phyloP scores from a whole-genome alignment of 192 early-diverging fungal species.

The Lunasporangiospora selenospora region DNA sequence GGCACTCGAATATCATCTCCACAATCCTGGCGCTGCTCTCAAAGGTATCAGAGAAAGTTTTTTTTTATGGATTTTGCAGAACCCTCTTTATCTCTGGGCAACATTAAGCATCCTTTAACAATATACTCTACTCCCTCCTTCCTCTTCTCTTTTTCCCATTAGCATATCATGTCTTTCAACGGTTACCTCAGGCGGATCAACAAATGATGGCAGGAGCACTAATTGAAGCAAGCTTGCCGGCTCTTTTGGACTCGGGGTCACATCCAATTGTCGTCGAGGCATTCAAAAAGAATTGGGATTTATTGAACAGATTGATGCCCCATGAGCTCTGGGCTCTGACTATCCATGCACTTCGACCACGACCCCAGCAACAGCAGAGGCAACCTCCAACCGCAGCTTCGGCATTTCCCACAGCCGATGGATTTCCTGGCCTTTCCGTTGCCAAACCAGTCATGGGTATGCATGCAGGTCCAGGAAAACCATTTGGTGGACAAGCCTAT shows the following conservation, averaged over 20 bases:
- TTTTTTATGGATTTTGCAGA: neutral
- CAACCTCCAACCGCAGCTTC: neutral
- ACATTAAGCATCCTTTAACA: neutral
- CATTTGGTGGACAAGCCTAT: no score
- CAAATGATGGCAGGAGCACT: slow-evolving; percentile 15
- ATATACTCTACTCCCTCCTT: neutral
- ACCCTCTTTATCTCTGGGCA: neutral
- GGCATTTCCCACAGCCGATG: neutral
- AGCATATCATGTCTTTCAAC: slow-evolving; percentile 38
- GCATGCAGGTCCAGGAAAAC: no score
- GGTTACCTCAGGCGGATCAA: slow-evolving; percentile 15
- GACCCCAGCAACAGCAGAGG: no score
- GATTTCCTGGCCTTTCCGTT: neutral
- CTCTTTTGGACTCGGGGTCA: slow-evolving; percentile 22
- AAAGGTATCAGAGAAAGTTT: slow-evolving; percentile 14
- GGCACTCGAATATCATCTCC: slow-evolving; percentile 13
- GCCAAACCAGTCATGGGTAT: neutral
- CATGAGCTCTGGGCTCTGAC: slow-evolving; percentile 44
- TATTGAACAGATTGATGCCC: slow-evolving; percentile 40
- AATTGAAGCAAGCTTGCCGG: slow-evolving; percentile 27
- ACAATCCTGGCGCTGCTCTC: slow-evolving; percentile 22
- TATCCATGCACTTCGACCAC: slow-evolving; percentile 17
- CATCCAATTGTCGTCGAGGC: slow-evolving; percentile 27
- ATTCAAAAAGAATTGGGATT: slow-evolving; percentile 48
- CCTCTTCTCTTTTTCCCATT: neutral